Conservation (phyloP, 2,329 filamentous ascomycete species). For the Leptographium lundbergii region DNA sequence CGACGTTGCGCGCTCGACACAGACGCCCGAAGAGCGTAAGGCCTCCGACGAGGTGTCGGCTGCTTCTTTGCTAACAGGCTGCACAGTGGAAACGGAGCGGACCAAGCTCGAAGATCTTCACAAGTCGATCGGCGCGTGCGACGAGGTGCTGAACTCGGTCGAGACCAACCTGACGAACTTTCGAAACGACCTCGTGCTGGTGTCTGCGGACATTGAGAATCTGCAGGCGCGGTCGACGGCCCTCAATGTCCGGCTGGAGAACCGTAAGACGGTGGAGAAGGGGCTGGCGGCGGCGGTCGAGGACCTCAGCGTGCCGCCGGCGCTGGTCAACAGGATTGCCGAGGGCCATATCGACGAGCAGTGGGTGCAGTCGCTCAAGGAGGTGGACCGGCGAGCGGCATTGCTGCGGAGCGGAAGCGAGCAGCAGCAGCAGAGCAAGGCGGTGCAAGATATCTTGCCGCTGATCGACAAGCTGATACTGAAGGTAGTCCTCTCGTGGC, state of each 20-base stretch:
- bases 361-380: slow-evolving; percentile 72
- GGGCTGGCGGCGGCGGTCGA: slow-evolving; percentile 80
- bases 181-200: slow-evolving; percentile 79
- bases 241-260: slow-evolving; percentile 74
- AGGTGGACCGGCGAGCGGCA: slow-evolving; percentile 67
- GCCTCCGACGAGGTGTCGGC: slow-evolving; percentile 5
- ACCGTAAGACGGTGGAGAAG: slow-evolving; percentile 80
- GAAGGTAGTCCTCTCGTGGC: slow-evolving; percentile 42
- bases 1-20: slow-evolving; percentile 32
- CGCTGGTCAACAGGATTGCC: slow-evolving; percentile 70
- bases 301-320: slow-evolving; percentile 77
- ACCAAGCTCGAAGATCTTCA: slow-evolving; percentile 84
- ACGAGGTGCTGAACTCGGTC: slow-evolving; percentile 85
- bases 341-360: slow-evolving; percentile 82
- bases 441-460: slow-evolving; percentile 71
- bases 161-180: slow-evolving; percentile 88
- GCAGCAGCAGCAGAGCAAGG: slow-evolving; percentile 45
- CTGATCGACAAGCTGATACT: slow-evolving; percentile 72
- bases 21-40: slow-evolving; percentile 59
- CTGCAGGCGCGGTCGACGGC: slow-evolving; percentile 76
- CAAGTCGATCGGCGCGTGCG: slow-evolving; percentile 76
- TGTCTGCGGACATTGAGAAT: slow-evolving; percentile 91
- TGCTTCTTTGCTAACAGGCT: background rate
- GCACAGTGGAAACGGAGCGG: slow-evolving; percentile 62
- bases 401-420: slow-evolving; percentile 40